These are phyloP conservation scores for Aphanoascus verrucosus DNA, from an alignment of 2,329 filamentous ascomycete species.

Conservation along the genomic window DNA sequence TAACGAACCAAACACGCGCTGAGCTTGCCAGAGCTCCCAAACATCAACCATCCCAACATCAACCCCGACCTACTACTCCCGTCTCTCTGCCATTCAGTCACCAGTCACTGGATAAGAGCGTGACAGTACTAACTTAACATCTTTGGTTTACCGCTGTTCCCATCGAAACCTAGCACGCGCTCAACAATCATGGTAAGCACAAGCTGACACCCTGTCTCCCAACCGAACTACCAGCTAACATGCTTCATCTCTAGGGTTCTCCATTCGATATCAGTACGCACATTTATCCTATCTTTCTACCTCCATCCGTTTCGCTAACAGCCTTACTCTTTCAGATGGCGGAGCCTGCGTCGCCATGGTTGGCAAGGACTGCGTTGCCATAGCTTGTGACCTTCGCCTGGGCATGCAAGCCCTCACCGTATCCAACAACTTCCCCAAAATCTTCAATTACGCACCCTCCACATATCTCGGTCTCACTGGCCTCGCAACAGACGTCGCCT, in stretches of 20 bases:
- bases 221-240: slow-evolving; percentile 5
- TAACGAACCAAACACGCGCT: slow-evolving; percentile 11
- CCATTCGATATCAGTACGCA: slow-evolving; percentile 88
- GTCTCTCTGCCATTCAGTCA: background rate
- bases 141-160: background rate
- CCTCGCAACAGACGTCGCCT: slow-evolving; percentile 88
- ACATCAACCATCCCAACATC: background rate
- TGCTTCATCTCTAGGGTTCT: slow-evolving; percentile 51
- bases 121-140: no score
- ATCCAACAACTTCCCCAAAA: slow-evolving; percentile 98
- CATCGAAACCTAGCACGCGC: background rate
- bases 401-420: slow-evolving; percentile 93
- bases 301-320: slow-evolving; percentile 15
- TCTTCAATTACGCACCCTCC: slow-evolving; percentile 86
- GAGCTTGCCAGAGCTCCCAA: slow-evolving; percentile 4
- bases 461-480: slow-evolving; percentile 93
- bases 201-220: background rate
- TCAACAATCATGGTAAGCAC: slow-evolving; percentile 6
- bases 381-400: slow-evolving; percentile 96
- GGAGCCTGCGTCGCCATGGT: slow-evolving; percentile 98
- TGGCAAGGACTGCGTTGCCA: slow-evolving; percentile 98
- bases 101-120: no score
- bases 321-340: slow-evolving; percentile 47
- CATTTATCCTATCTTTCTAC: slow-evolving; percentile 8
- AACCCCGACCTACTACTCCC: background rate